These are phyloP conservation scores for Neurospora sublineolata DNA, from an alignment of 495 filamentous ascomycete species.

Conservation along the genomic window DNA sequence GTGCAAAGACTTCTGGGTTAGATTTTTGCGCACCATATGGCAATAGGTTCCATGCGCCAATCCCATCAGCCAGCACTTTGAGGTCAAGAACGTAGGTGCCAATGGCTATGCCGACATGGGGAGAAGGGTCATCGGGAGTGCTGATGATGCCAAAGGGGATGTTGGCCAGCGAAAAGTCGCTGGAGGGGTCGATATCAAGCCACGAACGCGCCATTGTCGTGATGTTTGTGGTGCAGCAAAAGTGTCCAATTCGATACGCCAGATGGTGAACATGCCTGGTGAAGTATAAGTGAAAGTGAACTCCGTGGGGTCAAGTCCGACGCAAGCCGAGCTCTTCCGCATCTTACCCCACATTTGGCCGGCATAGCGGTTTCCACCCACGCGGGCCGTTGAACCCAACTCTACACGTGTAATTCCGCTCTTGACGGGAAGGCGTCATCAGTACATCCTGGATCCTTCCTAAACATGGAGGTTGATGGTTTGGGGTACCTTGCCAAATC, in stretches of 20 bases:
- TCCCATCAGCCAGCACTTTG: slow-evolving; percentile 42
- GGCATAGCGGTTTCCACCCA: background rate
- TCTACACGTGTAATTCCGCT: background rate
- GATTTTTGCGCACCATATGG: slow-evolving; percentile 37
- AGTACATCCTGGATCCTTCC: background rate
- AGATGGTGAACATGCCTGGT: background rate
- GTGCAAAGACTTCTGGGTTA: slow-evolving; percentile 50
- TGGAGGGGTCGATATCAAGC: slow-evolving; percentile 24
- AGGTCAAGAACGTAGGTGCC: slow-evolving; percentile 71
- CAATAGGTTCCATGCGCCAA: slow-evolving; percentile 48
- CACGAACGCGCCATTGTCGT: slow-evolving; percentile 22
- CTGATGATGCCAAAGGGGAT: slow-evolving; percentile 88
- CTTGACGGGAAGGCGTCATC: background rate
- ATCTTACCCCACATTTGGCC: background rate
- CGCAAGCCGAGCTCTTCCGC: background rate
- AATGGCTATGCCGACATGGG: slow-evolving; percentile 65
- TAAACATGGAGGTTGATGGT: background rate
- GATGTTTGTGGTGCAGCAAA: background rate
- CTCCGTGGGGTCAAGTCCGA: background rate
- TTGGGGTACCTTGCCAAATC: background rate
- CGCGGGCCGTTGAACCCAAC: background rate
- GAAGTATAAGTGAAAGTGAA: background rate
- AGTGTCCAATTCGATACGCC: no score
- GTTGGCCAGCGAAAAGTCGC: slow-evolving; percentile 72
- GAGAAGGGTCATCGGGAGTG: slow-evolving; percentile 39